These are phyloP conservation scores for Dicorynia guianensis DNA, from an alignment of 306 rosid species.

Conservation along the genomic window DNA sequence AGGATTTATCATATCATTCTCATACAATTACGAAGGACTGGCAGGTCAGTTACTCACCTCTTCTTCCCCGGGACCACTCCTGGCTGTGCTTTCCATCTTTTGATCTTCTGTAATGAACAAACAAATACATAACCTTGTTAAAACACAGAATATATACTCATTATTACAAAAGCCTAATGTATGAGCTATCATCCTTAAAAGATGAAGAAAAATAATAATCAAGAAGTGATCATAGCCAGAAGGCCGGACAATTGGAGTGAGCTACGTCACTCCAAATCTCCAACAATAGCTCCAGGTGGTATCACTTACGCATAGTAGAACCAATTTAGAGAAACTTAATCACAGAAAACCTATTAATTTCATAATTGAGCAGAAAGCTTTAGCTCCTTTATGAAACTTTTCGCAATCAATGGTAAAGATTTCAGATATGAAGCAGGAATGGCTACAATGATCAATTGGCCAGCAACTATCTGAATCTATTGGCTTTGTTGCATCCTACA, in stretches of 20 bases:
- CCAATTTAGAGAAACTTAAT: background rate
- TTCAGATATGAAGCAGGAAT: constrained; percentile 14
- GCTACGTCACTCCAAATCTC: background rate
- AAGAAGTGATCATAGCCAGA: background rate
- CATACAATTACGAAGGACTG: constrained; percentile 1
- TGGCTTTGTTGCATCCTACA: background rate
- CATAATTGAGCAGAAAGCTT: background rate
- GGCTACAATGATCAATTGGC: background rate
- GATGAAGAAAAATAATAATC: background rate
- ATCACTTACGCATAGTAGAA: background rate
- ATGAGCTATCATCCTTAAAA: too few species aligned
- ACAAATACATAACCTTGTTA: background rate
- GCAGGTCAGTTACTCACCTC: constrained; percentile 35
- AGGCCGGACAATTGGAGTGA: background rate
- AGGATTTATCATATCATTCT: constrained; percentile 24
- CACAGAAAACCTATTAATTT: background rate
- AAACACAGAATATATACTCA: background rate
- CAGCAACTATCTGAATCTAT: too few species aligned
- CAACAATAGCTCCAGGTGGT: background rate
- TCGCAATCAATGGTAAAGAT: background rate
- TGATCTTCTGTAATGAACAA: constrained; percentile 46
- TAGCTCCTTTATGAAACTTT: background rate
- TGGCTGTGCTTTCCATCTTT: constrained; percentile 38
- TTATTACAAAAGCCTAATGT: too few species aligned
- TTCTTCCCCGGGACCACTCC: constrained; percentile 39